Evolutionary conservation across 228 moss, liverwort and hornwort genomes (phyloP).

Genomic region (Sphagnum magellanicum): DNA sequence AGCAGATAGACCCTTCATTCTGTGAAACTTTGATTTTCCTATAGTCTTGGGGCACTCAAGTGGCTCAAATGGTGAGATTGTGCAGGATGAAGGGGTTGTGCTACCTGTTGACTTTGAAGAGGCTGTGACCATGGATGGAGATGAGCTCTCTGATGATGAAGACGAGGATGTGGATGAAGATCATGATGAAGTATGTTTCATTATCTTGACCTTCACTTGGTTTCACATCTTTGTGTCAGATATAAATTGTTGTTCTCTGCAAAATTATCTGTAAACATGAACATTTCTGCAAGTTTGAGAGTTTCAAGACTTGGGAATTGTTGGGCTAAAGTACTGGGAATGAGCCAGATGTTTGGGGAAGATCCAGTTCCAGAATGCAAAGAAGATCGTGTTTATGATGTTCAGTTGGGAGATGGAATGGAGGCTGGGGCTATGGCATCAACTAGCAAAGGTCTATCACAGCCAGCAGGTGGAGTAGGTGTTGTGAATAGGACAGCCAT

Average conservation of each 20-base stretch:
- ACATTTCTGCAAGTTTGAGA: too few relatives aligned
- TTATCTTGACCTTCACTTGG: neutral
- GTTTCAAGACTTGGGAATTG: too few relatives aligned
- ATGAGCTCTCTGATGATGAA: slow-evolving; percentile 87
- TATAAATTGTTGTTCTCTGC: too few relatives aligned
- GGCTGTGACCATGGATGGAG: slow-evolving; percentile 87
- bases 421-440: slow-evolving; percentile 72
- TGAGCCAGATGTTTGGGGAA: slow-evolving; percentile 74
- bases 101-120: slow-evolving; percentile 82
- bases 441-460: slow-evolving; percentile 64
- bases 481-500: slow-evolving; percentile 53
- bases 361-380: slow-evolving; percentile 80
- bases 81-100: slow-evolving; percentile 69
- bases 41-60: too few relatives aligned
- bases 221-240: too few relatives aligned
- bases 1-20: too few relatives aligned
- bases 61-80: too few relatives aligned
- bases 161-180: slow-evolving; percentile 88
- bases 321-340: too few relatives aligned
- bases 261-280: too few relatives aligned
- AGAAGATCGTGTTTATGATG: slow-evolving; percentile 90
- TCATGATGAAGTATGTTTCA: slow-evolving; percentile 68
- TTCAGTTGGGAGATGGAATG: slow-evolving; percentile 74
- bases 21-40: too few relatives aligned
- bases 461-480: slow-evolving; percentile 54